Base-by-base conservation (phyloP, 2,329 filamentous ascomycete species). In the Emergomyces africanus region DNA sequence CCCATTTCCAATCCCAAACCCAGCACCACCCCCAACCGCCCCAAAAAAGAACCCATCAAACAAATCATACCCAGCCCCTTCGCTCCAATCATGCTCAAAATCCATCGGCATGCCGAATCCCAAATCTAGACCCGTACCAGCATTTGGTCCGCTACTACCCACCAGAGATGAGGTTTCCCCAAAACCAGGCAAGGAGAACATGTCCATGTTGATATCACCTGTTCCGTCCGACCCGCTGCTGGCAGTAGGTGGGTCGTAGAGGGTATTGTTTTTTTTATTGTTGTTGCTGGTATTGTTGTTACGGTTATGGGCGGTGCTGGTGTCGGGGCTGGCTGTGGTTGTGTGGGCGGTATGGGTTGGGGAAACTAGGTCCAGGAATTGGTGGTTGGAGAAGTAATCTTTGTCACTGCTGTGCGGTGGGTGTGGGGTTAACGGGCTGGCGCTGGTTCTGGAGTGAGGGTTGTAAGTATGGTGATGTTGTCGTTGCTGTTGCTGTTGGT, bases 1-100 rank as follows among this genome's bases (percentile, higher is more conserved):
- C n/a, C 53, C 53, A 42, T 35, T 37, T 15, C 14, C 53, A 25
- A 18, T 28, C 23, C 37, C 53, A 41, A 41, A 41, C 25, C 37
- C 53, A 54, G 30, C 20, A 10, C 53, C 53, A 54, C n/a, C 25
- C 20, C 53, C 53, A 12, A 25, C 37, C 14, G 72, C 75, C 10
- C 79, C 79, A 70, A 82, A 81, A 67, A 81, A 82, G 66, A 79
- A 82, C 3, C 78, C 79, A 64, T 81, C 78, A 63, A 81, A 77
- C 37, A 82, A 64, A 72, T 81, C 78, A 64, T 76, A 74, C 54
- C 74, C 74, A 25, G 70, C 68, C 46, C 75, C 75, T 59, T 79
- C 76, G 57, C 72, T 75, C 75, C 76, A 78, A 64, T 78, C 76
- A 67, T 78, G 76, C 61, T 77, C 74, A 58, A 72, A 74, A 54